Base-by-base conservation (phyloP, 495 filamentous ascomycete species). In the Aspergillus nidulans region DNA sequence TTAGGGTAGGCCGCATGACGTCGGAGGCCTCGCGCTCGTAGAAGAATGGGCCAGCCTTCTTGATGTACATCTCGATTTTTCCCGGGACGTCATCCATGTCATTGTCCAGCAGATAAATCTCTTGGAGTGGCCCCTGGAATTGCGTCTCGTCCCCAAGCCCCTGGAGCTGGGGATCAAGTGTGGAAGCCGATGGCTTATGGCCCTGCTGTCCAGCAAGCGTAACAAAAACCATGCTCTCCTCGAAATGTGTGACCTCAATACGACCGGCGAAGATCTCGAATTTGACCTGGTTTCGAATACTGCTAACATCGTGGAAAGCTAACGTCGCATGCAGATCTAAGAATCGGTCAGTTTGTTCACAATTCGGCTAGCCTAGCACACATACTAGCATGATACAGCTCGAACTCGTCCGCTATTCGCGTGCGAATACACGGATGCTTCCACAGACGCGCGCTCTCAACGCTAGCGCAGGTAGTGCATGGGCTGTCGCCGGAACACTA, bases 401-500 rank as follows among this genome's bases (percentile, higher is more conserved):
- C 83, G 55, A 90, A 82, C 61, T 87, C 81, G 48, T 91, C 87
- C 0, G 81, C 83, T 45, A 94, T 81, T 23, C 85, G 85, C 1
- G 85, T 89, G 23, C 89, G 81, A 39, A 91, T 82, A 63, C 90
- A 95, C 6, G 85, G 86, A 19, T 82, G 79, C 59, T 85, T 88
- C 90, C 90, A 95, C 3, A 94, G 69, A 21, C 89, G 81, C 1
- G 90, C 89, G 38, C 83, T 85, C 53, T 90, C 79, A 3, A 94
- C 87, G 59, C 85, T 88, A 24, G 78, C 75, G 55, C 90, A 95
- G n/a, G 88, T 87, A 19, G 77, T 82, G 63, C 90, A 95, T 4
- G 90, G 90, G n/a, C 76, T 85, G 24, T 87, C 88, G 13, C 82
- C 82, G 4, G 88, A 92, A 62, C 90, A 95, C 72, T 77, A 59